Base-by-base conservation (phyloP, 208 protist species). In the Tritrichomonas musculus region DNA sequence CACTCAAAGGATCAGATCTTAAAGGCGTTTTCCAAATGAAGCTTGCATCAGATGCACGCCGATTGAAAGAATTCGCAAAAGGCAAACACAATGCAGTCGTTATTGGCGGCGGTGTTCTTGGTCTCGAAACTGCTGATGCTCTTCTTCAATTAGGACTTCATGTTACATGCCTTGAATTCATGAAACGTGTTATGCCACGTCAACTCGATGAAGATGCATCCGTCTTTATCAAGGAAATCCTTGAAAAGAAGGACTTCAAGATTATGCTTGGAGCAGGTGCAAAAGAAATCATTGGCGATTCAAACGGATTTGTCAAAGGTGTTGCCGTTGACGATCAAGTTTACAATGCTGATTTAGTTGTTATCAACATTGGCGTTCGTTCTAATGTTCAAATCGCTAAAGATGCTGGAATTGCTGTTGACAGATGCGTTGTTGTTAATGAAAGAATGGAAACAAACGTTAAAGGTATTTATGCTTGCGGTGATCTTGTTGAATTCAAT, bases 151-250 rank as follows among this genome's bases (percentile, higher is more conserved):
- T 44, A 33, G 77, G 77, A 0, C 36, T 88, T 13, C 8, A 53
- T 47, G 77, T 88, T 20, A 88, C 77, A 88, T 25, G 33, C 47
- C 14, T 57, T 47, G 77, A 88, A 88, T 60, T 44, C 77, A 88
- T 88, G 77, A 17, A 44, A 39, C 25, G 77, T 39, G 3, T 88
- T 2, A 88, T 88, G 77, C 41, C 77, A 44, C 25, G 77, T 30
- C 77, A 57, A 49, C 47, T 88, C 27, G 47, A 53, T 20, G 25
- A 20, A 88, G 77, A 53, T 17, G 77, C 77, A 27, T 88, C 77
- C 13, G 9, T 41, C 14, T 30, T 82, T 30, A 30, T 82, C 41
- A 30, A 50, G 14, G 41, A 39, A 17, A 17, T 55, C 27, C n/a
- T 57, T 47, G 14, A 49, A 36, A n/a, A 57, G 17, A 88, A 88